phyloP scores from a whole-genome alignment of 768 basidiomycete genomes.

The Russula ochroleuca region DNA sequence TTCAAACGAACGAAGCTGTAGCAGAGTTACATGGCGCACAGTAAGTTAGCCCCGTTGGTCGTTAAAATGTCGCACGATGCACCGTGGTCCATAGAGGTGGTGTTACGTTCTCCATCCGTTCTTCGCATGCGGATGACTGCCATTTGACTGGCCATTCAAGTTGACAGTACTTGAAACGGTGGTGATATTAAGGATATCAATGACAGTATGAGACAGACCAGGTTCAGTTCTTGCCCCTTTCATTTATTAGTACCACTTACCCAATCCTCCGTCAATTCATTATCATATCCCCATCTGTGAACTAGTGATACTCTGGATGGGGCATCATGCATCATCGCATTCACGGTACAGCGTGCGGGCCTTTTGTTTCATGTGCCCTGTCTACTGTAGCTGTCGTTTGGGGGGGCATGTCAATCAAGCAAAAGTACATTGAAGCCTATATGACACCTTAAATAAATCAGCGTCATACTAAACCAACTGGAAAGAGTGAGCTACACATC shows the following conservation, averaged over 20 bases:
- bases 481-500: not conserved
- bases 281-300: not conserved
- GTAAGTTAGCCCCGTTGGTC: slow-evolving; percentile 15
- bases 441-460: not conserved
- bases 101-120: slow-evolving; percentile 15
- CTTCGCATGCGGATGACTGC: not conserved
- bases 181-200: not conserved
- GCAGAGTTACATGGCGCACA: not conserved
- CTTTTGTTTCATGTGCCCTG: not conserved
- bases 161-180: not conserved
- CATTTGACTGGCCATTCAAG: not conserved
- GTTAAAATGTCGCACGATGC: slow-evolving; percentile 13
- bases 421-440: not conserved
- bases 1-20: slow-evolving; percentile 1
- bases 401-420: not conserved
- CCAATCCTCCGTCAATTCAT: not conserved
- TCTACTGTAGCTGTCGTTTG: not conserved
- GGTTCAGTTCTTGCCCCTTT: not conserved
- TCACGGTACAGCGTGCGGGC: not conserved
- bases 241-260: not conserved
- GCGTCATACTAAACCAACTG: not conserved
- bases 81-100: not conserved
- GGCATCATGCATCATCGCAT: not conserved
- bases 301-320: not conserved
- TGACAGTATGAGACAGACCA: not conserved